Base-by-base conservation (phyloP, 495 filamentous ascomycete genomes). In the Parathielavia appendiculata region DNA sequence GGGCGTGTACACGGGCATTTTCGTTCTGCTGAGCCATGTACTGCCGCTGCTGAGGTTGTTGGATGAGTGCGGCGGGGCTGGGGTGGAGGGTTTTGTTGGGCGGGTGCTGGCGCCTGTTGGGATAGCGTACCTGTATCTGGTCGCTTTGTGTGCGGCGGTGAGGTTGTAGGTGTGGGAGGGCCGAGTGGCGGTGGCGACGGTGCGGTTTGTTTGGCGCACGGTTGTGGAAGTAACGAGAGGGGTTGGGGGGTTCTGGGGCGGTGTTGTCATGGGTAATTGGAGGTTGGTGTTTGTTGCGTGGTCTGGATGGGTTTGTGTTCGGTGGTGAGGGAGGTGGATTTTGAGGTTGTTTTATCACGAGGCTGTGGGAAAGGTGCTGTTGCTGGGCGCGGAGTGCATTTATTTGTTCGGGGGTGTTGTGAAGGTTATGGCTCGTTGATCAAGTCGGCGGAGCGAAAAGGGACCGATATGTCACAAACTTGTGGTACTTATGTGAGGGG, bases 351-450 rank as follows among this genome's bases (percentile, higher is more conserved):
- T 2, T 32, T 5, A 1, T 10, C 13, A 14, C n/a, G 34, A 23
- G 17, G 30, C 20, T 20, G 36, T 22, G 22, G 26, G 13, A 6
- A 14, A 10, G 26, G 12, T 17, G 19, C 16, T 50, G 8, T 17
- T 43, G 26, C 1, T 4, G 23, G 8, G 20, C 10, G 55, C 47
- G 1, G 38, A 16, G 36, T 1, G 14, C 22, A 5, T 57, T 14
- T 57, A 57, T 44, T 11, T 8, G 36, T 16, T n/a, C 13, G 44
- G 54, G 12, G 54, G 49, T 41, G 13, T 43, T 1, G 45, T 49
- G 36, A 44, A 47, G 17, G 47, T 51, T 13, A 14, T 36, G 17
- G 56, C 23, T 5, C 12, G 16, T 4, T 1, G 40, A 4, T 46
- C 5, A 5, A n/a, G 5, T 46, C 1, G 45, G 23, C 11, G 30